phyloP scores from a whole-genome alignment of 352 stramenopile species.

The Thalassiosira hispida region DNA sequence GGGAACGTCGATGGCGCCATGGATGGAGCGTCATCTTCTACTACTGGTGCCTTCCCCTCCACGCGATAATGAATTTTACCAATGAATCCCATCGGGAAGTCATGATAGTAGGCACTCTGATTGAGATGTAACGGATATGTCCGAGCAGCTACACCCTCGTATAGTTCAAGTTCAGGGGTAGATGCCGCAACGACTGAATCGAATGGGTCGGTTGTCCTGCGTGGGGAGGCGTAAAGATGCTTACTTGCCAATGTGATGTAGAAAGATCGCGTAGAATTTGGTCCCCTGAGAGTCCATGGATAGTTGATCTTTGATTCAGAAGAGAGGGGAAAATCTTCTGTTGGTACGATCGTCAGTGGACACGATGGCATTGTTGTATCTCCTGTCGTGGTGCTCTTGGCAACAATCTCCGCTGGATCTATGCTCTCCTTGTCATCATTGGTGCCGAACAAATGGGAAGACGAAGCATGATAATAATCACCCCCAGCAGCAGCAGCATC shows the following conservation, averaged over 20 bases:
- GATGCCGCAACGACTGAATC: slow-evolving; percentile 13
- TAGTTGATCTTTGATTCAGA: neutral
- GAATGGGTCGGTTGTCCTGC: neutral
- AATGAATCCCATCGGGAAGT: slow-evolving; percentile 24
- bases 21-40: neutral
- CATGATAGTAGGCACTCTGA: slow-evolving; percentile 2
- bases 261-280: slow-evolving; percentile 17
- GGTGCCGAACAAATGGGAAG: neutral
- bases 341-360: slow-evolving; percentile 13
- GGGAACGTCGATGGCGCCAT: neutral
- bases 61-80: slow-evolving; percentile 31
- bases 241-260: slow-evolving; percentile 32
- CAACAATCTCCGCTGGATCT: neutral
- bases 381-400: neutral
- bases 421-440: neutral
- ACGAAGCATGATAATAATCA: neutral
- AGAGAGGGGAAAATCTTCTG: slow-evolving; percentile 12
- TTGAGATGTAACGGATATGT: slow-evolving; percentile 30
- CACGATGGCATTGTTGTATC: neutral
- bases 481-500: neutral
- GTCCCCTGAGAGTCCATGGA: neutral
- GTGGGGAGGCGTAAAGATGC: slow-evolving; percentile 7
- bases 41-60: neutral
- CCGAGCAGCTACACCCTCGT: slow-evolving; percentile 13
- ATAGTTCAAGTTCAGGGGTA: slow-evolving; percentile 26